Conservation (phyloP, 140 eudicot species). For the Stevia rebaudiana region DNA sequence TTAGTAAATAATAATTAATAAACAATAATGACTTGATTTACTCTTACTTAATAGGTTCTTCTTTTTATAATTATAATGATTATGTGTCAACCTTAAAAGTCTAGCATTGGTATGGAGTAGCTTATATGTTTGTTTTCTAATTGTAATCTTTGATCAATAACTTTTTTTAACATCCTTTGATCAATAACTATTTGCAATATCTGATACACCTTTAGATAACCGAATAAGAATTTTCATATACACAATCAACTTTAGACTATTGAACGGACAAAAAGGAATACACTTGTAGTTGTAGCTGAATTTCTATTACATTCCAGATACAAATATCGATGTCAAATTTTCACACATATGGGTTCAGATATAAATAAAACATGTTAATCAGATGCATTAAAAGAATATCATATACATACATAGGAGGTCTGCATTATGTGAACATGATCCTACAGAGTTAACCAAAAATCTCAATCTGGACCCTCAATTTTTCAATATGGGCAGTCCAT, state of each 20-base stretch:
- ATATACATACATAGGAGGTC: too few species aligned
- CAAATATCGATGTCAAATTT: background rate
- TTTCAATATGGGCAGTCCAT: too few species aligned
- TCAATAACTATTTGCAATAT: slow-evolving; percentile 1
- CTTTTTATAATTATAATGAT: background rate
- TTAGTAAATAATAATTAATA: background rate
- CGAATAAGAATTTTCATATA: background rate
- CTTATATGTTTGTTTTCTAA: background rate
- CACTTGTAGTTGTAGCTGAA: background rate
- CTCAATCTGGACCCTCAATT: too few species aligned
- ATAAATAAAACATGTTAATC: background rate
- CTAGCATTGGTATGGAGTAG: background rate
- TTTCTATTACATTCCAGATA: background rate
- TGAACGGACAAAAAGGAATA: background rate
- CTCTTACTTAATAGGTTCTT: slow-evolving; percentile 1
- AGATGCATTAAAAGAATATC: too few species aligned
- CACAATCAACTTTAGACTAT: background rate
- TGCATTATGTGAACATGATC: too few species aligned
- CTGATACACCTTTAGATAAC: background rate
- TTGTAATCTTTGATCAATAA: background rate
- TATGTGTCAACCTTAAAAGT: background rate
- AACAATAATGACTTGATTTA: slow-evolving; percentile 2
- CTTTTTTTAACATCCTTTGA: too few species aligned
- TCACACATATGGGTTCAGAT: background rate
- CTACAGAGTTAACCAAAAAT: too few species aligned